Evolutionary conservation across 225 moss, liverwort and hornwort species (phyloP).

Genomic region (Climacium dendroides): DNA sequence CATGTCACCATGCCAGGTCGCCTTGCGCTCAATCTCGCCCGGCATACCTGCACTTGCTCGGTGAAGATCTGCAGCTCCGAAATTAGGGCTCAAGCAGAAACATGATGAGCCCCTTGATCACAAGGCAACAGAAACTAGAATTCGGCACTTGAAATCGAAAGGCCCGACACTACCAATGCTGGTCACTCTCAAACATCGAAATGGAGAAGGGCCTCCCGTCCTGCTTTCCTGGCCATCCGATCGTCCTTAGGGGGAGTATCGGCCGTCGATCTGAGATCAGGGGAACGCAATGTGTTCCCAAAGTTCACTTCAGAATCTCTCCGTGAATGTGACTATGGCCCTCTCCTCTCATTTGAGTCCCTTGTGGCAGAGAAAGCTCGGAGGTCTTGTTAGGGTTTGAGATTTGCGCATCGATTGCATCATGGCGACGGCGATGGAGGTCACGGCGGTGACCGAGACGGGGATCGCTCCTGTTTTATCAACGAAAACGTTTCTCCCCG

Average conservation of each 20-base stretch:
- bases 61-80: background rate
- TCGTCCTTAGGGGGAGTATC: background rate
- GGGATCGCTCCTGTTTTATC: conserved; percentile 34
- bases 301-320: background rate
- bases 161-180: background rate
- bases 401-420: background rate
- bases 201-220: background rate
- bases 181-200: background rate
- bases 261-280: background rate
- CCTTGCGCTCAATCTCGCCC: conserved; percentile 11
- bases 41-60: background rate
- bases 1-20: conserved; percentile 15
- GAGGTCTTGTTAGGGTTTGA: background rate
- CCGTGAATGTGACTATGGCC: background rate
- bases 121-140: background rate
- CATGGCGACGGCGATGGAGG: conserved; percentile 36
- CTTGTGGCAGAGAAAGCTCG: background rate
- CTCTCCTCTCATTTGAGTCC: background rate
- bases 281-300: background rate
- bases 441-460: conserved; percentile 17
- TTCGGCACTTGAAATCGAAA: background rate
- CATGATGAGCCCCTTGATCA: background rate
- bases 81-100: background rate
- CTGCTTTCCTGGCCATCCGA: background rate
- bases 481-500: conserved; percentile 30